Percentiles rank a stretch among this genome's conserved stretches.
These are phyloP conservation scores for Aspergillus awamori DNA, from an alignment of 2,329 filamentous ascomycete genomes.

Conservation along the genomic window DNA sequence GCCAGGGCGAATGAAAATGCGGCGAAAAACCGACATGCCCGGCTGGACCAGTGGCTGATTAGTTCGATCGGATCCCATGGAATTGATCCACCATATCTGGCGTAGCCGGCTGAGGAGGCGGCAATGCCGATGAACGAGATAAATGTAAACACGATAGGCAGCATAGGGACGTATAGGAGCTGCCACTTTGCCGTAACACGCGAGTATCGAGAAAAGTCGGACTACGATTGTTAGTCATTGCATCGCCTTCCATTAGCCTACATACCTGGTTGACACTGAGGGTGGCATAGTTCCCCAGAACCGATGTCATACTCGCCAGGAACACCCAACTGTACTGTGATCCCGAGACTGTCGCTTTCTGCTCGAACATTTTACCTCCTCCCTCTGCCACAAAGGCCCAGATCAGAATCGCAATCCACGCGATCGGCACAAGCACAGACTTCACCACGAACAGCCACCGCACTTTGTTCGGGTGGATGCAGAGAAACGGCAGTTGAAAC, in stretches of 20 bases:
- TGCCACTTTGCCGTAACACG: slow-evolving; percentile 54
- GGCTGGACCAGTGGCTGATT: slow-evolving; percentile 43
- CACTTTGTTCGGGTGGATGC: slow-evolving; percentile 46
- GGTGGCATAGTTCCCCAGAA: slow-evolving; percentile 56
- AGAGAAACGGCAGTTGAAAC: slow-evolving; percentile 50
- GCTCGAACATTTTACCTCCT: slow-evolving; percentile 52
- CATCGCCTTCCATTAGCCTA: neutral
- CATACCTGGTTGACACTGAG: slow-evolving; percentile 53
- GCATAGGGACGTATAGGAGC: slow-evolving; percentile 53
- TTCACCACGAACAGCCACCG: slow-evolving; percentile 44
- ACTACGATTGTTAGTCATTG: slow-evolving; percentile 31
- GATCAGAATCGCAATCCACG: slow-evolving; percentile 64
- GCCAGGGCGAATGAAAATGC: slow-evolving; percentile 59
- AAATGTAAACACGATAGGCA: slow-evolving; percentile 58
- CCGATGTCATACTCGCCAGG: slow-evolving; percentile 53
- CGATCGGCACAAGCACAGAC: slow-evolving; percentile 55
- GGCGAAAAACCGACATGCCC: slow-evolving; percentile 52
- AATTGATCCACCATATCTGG: slow-evolving; percentile 38
- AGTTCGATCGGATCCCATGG: slow-evolving; percentile 51
- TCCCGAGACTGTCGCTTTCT: slow-evolving; percentile 51
- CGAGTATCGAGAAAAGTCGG: slow-evolving; percentile 61
- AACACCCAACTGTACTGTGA: slow-evolving; percentile 58
- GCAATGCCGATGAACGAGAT: slow-evolving; percentile 53
- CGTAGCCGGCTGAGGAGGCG: slow-evolving; percentile 45
- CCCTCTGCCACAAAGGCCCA: slow-evolving; percentile 63